Evolutionary conservation across 176 grass and related monocot genomes (phyloP).

Genomic region (Chloris gayana): DNA sequence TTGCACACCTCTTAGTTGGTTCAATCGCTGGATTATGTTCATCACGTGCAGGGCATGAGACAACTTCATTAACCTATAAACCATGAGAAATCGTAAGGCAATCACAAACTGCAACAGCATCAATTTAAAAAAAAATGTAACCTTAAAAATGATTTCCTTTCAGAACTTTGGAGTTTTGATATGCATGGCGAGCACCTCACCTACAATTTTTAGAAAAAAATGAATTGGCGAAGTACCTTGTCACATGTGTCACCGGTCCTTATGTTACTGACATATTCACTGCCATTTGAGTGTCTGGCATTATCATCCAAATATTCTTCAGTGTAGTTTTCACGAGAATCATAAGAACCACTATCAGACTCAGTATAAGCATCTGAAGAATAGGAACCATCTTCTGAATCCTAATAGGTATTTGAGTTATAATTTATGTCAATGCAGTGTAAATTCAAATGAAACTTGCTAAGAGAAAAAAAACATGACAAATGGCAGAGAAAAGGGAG

Average conservation of each 20-base stretch:
- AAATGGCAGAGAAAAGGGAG: background rate
- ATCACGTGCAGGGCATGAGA: conserved; percentile 28
- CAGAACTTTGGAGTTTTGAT: background rate
- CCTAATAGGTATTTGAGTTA: conserved; percentile 44
- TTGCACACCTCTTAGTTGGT: conserved; percentile 17
- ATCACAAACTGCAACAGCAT: no score
- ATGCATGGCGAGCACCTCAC: background rate
- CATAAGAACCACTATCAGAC: conserved; percentile 65
- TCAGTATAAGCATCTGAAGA: conserved; percentile 83
- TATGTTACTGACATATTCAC: conserved; percentile 33
- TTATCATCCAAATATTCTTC: conserved; percentile 63
- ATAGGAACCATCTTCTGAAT: conserved; percentile 68
- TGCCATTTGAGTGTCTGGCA: conserved; percentile 48
- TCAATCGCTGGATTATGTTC: conserved; percentile 37
- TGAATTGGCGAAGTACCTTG: conserved; percentile 50
- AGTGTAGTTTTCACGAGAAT: conserved; percentile 62
- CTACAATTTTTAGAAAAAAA: conserved; percentile 32
- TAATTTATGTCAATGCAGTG: background rate
- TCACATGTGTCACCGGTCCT: conserved; percentile 38
- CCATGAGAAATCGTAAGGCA: conserved; percentile 25
- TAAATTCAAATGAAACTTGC: conserved; percentile 37
- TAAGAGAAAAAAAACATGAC: conserved; percentile 15
- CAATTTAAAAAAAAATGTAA: no score
- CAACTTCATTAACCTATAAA: conserved; percentile 34
- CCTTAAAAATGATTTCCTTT: background rate